Evolutionary conservation across 176 grass and related monocot genomes (phyloP), one percentile per base, ranked within the genome.

Genomic region (Stipa capillata): DNA sequence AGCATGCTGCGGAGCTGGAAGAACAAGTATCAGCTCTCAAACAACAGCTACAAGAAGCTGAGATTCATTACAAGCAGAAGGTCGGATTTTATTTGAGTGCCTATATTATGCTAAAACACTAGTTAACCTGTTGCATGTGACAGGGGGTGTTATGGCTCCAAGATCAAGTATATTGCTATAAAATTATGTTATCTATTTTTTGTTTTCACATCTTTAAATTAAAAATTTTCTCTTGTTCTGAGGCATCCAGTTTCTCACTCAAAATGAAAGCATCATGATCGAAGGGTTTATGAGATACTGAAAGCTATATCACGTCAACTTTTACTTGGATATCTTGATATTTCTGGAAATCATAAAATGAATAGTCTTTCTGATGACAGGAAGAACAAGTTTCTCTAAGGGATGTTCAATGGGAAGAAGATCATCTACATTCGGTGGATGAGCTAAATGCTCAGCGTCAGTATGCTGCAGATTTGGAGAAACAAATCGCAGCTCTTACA

Each of bases 1-100:
- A 82, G 72, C 63, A 18, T 43, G 66, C 81, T 82, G 57, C 61
- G 44, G 91, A 85, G 24, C 68, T 93, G 45, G 88, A 90, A 73
- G 50, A 76, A 53, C 82, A 88, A 76, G 70, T 93, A 41, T 80
- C 85, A 84, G 31, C 85, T 74, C 88, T 93, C 57, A 85, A 90
- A 65, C 85, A 85, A 35, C 57, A 88, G 59, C 63, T 93, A 14
- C 73, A 83, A 80, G 80, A 87, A 80, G 73, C 82, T 40, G 73
- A 90, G 76, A 85, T 69, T 50, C 78, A 64, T 70, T 78, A 59
- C 68, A 83, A 88, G 80, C 65, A 88, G 17, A 90, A 90, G 91
- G 91, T 90, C 55, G 21, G 52, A 12, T 69, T 68, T 34, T 76
- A 50, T 76, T 18, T 20, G 44, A 61, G 25, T 69, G 25, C 9